Base-by-base conservation (phyloP, 345 rosid genomes). In the Citrus trifoliata region DNA sequence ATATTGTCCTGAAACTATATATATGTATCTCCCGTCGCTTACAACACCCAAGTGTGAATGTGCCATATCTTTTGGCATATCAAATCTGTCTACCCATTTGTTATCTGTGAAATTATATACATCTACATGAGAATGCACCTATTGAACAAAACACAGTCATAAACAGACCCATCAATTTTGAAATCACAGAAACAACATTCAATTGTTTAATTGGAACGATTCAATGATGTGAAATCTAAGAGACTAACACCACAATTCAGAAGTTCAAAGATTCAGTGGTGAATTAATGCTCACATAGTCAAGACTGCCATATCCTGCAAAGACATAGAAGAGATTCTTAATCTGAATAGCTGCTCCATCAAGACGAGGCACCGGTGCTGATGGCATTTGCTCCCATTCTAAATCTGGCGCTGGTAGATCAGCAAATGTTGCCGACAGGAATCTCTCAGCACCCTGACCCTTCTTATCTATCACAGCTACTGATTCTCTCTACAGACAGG, bases 71-170 rank as follows among this genome's bases (percentile, higher is more conserved):
- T 88, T 89, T 3, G 97, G 97, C 18, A 81, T 85, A 33, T 86
- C 85, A 64, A 94, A 85, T 74, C 87, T 91, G 6, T 73, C 92
- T 40, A 86, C 80, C 97, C 97, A 94, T 40, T 77, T 84, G 67
- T 91, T 88, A 72, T 87, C 83, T 24, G 85, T 88, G 81, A 92
- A 91, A 73, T 91, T 87, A 81, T 81, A 94, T 61, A 92, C 92
- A 78, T 94, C 97, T 68, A 91, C 94, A 84, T 94, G 95, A 72
- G 94, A 90, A 77, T 92, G 95, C 82, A 94, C 97, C 92, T 94
- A 76, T 78, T 75, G 60, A 73, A 74, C 37, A 53, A 10, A 76
- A 58, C 35, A 64, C 3, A 4, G 13, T 67, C 59, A 80, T 8
- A 16, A 58, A 65, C 59, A 72, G 63, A 63, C 53, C 46, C 66